phyloP scores from a whole-genome alignment of 306 rosid genomes.

The Ceratonia siliqua region DNA sequence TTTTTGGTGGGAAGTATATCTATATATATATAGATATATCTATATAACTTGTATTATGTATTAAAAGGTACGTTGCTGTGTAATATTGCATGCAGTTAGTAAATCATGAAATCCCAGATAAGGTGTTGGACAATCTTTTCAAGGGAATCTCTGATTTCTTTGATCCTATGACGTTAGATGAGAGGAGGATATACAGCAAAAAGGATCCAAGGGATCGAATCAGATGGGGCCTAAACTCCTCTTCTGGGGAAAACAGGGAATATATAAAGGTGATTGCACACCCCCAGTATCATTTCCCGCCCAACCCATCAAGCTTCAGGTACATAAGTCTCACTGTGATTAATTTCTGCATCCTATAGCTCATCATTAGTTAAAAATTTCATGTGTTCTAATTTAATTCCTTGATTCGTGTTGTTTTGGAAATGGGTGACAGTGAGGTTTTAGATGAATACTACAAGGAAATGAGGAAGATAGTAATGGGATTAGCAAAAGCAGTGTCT shows the following conservation, averaged over 20 bases:
- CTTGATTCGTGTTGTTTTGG: too few species aligned
- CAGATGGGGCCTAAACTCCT: constrained; percentile 36
- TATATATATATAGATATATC: neutral
- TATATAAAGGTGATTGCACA: constrained; percentile 48
- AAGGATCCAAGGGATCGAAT: constrained; percentile 32
- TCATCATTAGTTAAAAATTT: neutral
- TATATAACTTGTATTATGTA: neutral
- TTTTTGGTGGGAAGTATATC: neutral
- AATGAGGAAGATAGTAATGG: constrained; percentile 32
- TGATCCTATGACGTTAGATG: constrained; percentile 37
- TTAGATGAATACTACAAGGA: constrained; percentile 41
- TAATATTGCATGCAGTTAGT: constrained; percentile 40
- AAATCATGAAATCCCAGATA: constrained; percentile 43
- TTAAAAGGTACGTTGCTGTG: neutral
- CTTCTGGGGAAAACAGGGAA: constrained; percentile 53
- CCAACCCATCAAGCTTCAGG: constrained; percentile 42
- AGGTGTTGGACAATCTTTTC: constrained; percentile 31
- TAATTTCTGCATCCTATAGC: neutral
- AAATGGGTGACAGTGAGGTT: constrained; percentile 31
- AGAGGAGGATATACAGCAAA: constrained; percentile 26
- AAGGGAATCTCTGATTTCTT: constrained; percentile 39
- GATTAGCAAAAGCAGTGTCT: constrained; percentile 50
- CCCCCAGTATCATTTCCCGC: constrained; percentile 41
- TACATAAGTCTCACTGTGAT: neutral
- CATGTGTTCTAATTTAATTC: neutral